Percentiles rank a stretch among this genome's conserved stretches.
Conservation (phyloP, 768 basidiomycete species). For the Trametes punicea region DNA sequence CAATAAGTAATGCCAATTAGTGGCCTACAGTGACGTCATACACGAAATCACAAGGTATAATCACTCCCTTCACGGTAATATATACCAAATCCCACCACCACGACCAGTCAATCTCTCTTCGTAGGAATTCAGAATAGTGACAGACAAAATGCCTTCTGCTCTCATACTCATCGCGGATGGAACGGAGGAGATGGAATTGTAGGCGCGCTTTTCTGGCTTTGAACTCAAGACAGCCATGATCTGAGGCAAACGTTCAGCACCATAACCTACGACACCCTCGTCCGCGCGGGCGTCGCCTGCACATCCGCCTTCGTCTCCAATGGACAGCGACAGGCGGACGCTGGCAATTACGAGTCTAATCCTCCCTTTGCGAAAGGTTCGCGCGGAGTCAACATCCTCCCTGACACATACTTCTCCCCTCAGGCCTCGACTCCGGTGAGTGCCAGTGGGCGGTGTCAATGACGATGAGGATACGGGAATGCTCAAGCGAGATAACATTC, state of each 20-base stretch:
- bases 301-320: conserved; percentile 59
- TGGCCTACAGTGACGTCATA: no score
- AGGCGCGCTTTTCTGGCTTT: conserved; percentile 25
- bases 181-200: conserved; percentile 92
- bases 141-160: conserved; percentile 48
- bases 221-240: neutral
- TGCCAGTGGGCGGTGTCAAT: no score
- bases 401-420: conserved; percentile 46
- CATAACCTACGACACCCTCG: conserved; percentile 78
- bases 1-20: no score
- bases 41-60: no score
- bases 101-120: no score
- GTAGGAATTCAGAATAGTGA: no score
- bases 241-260: conserved; percentile 44
- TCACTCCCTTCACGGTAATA: no score
- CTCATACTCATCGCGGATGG: conserved; percentile 76
- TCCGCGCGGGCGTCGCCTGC: conserved; percentile 65
- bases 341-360: conserved; percentile 22
- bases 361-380: conserved; percentile 61
- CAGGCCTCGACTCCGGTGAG: conserved; percentile 25
- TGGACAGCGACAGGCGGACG: conserved; percentile 22
- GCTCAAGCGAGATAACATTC: conserved; percentile 6
- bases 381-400: conserved; percentile 68
- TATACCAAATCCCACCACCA: no score
- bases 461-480: no score